Percentiles rank a stretch among this genome's conserved stretches.
phyloP scores from a whole-genome alignment of 1,284 basidiomycete genomes.

The Athelia sp. region DNA sequence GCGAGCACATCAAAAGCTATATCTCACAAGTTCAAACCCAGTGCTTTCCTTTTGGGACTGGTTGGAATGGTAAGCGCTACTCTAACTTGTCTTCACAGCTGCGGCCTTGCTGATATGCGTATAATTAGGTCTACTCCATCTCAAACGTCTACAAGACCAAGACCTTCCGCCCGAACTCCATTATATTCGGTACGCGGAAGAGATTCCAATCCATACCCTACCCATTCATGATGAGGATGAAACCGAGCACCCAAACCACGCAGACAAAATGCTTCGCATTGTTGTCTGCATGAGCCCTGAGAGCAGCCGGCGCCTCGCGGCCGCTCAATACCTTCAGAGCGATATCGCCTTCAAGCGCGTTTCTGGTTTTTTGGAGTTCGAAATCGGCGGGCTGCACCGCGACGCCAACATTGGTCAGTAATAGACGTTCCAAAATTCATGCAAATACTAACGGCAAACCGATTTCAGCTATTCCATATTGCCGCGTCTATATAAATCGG shows the following conservation, averaged over 20 bases:
- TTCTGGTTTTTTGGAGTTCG: constrained; percentile 22
- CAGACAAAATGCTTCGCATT: constrained; percentile 11
- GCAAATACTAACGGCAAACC: background rate
- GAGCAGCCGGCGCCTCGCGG: constrained; percentile 12
- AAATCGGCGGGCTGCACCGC: constrained; percentile 14
- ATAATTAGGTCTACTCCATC: constrained; percentile 6
- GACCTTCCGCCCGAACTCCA: constrained; percentile 1
- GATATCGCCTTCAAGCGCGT: constrained; percentile 23
- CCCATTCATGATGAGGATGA: constrained; percentile 10
- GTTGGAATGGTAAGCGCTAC: constrained; percentile 15
- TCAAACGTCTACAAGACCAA: constrained; percentile 7
- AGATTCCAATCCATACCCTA: constrained; percentile 2
- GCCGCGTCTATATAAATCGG: constrained; percentile 15
- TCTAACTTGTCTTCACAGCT: too few relatives aligned
- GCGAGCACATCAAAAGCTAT: constrained; percentile 11
- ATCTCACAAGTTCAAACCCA: constrained; percentile 10
- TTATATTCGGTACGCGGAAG: constrained; percentile 12
- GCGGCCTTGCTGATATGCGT: too few relatives aligned
- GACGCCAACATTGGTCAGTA: constrained; percentile 10
- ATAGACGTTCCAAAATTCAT: background rate
- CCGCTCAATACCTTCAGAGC: constrained; percentile 19
- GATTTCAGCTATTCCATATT: constrained; percentile 16
- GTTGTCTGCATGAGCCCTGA: constrained; percentile 22
- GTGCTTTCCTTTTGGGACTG: constrained; percentile 10
- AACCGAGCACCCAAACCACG: too few relatives aligned